Base-by-base conservation (phyloP, 2,329 filamentous ascomycete genomes). In the Cercospora zeina region DNA sequence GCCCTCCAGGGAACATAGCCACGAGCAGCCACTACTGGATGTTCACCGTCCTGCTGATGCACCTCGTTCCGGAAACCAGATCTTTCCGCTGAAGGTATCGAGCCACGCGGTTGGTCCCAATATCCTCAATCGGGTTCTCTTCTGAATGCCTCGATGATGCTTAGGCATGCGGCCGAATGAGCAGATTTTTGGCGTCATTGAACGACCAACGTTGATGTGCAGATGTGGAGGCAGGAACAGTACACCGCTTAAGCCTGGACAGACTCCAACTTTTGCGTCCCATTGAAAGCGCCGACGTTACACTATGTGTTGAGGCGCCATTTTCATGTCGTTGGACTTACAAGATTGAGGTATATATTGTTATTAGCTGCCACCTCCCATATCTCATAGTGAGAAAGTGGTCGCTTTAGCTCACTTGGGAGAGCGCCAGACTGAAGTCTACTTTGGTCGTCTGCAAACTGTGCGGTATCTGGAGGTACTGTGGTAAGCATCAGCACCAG, bases 381-480 rank as follows among this genome's bases (percentile, higher is more conserved):
- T 8, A 47, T 24, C 21, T 47, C 21, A 47, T 19, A 27, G 16
- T 9, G 42, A 24, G 42, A 27, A 47, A 24, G 0, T 27, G n/a
- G 62, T 63, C 62, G 62, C 62, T 58, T 65, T 65, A 65, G 63
- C 60, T 62, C 63, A 65, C 63, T 65, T 65, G 63, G 63, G 63
- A 65, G 63, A 65, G 63, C 63, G 63, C 63, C 60, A 64, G 62
- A 64, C 62, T 64, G 62, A 64, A 64, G 62, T 64, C 27, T 14
- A 65, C 63, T 65, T 60, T 19, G 45, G 63, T 65, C 59, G 27
- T 30, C 21, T 27, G 54, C 51, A 51, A 24, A 16, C 42, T 64
- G 63, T 65, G 63, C 63, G 63, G 63, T 65, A 65, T 65, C 63
- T 65, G 63, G 63, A 65, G 63, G 61, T 65, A 65, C 63, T 65